Evolutionary conservation across 2,329 filamentous ascomycete species (phyloP), one percentile per base, ranked within the genome.

Genomic region (Pyrenophora teres): DNA sequence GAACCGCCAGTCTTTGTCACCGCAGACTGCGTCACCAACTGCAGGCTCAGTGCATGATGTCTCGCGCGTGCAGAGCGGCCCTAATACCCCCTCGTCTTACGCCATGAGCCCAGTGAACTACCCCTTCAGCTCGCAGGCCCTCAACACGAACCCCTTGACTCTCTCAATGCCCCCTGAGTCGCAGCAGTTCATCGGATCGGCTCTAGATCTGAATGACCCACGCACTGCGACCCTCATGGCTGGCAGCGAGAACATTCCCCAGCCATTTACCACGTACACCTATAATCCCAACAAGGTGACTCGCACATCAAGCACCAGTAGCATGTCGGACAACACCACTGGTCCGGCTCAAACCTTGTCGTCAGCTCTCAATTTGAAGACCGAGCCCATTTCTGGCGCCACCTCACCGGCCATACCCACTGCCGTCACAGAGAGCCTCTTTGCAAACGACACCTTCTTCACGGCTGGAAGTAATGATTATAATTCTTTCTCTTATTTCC

Each of bases 81-180:
- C 52, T 25, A 58, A 56, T 30, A 59, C 63, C 19, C 63, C 70
- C 25, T 35, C 57, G 9, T 57, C 64, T 1, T 58, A 57, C 13
- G 50, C 65, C 0, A 63, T 59, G 33, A 65, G 60, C 46, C 50
- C 61, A 4, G 50, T 56, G 32, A 61, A 45, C 31, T 72, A 67
- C 35, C 60, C 71, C 5, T 59, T 65, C 19, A 57, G 51, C 19
- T 63, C 65, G 7, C 68, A 70, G 45, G 57, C 66, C n/a, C 37
- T 73, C 18, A 67, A 65, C 51, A 65, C 71, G 39, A 74, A 74
- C 36, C 79, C 80, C 8, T 72, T 84, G 46, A 79, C 78, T 2
- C 76, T 78, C 35, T 72, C 77, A 3, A 68, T 84, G 18, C 81
- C 82, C 18, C 67, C 77, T 3, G 79, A 84, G 57, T 75, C 80